phyloP scores from a whole-genome alignment of 345 rosid genomes.

The Eucalyptus erythrocorys region DNA sequence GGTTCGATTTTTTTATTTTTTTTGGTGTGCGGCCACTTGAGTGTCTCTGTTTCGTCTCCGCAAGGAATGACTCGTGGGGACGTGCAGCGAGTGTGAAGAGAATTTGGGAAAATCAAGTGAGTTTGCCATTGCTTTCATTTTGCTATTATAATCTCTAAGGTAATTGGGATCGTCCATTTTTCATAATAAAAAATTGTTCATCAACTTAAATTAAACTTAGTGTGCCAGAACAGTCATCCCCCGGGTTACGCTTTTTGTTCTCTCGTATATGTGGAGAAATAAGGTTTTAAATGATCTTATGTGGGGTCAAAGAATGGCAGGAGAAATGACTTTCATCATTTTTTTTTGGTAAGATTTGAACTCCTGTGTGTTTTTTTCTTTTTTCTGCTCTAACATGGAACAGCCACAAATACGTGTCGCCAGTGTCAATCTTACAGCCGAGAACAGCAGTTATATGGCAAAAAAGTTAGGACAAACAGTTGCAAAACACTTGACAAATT shows the following conservation, averaged over 20 bases:
- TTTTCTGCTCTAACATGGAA: background rate
- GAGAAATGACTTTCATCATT: background rate
- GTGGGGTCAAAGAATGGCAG: background rate
- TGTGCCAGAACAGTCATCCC: too few species aligned
- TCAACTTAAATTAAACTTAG: too few species aligned
- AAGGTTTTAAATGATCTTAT: background rate
- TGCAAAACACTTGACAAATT: conserved; percentile 70
- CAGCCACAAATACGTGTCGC: conserved; percentile 87
- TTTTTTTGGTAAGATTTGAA: background rate
- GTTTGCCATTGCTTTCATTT: background rate
- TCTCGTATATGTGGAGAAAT: background rate
- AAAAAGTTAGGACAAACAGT: conserved; percentile 66
- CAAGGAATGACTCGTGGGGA: conserved; percentile 98
- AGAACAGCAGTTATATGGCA: conserved; percentile 89
- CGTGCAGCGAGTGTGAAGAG: conserved; percentile 61
- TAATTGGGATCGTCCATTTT: background rate
- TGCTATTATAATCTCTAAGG: background rate
- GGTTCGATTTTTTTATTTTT: background rate
- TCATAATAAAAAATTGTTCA: too few species aligned
- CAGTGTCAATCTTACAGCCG: conserved; percentile 78
- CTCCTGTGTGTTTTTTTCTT: background rate
- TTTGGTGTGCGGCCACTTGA: too few species aligned
- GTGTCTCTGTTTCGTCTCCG: too few species aligned
- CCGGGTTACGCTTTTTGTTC: too few species aligned
- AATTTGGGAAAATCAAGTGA: conserved; percentile 57